phyloP scores from a whole-genome alignment of 2,329 filamentous ascomycete genomes.

The Aureobasidium sp. region DNA sequence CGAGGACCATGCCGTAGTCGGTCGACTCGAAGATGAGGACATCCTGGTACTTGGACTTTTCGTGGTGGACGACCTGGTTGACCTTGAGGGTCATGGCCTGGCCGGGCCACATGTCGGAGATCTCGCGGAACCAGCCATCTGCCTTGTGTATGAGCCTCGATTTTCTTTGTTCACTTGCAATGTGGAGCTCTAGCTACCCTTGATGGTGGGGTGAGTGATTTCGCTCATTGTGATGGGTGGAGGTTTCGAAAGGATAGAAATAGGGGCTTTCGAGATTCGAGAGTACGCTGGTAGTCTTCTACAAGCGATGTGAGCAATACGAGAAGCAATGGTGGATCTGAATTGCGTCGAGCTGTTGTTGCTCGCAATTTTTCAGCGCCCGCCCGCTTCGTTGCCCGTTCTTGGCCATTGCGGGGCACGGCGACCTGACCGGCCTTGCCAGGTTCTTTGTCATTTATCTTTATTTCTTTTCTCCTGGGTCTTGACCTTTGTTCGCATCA shows the following conservation, averaged over 20 bases:
- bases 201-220: constrained; percentile 68
- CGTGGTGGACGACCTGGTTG: constrained; percentile 96
- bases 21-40: constrained; percentile 98
- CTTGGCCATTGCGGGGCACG: constrained; percentile 6
- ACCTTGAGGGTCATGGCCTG: constrained; percentile 98
- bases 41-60: constrained; percentile 99
- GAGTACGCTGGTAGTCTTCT: constrained; percentile 1
- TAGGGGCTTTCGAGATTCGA: not conserved
- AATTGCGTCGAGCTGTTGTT: not conserved
- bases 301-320: not conserved
- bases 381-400: not conserved
- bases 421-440: not conserved
- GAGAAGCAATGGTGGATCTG: constrained; percentile 8
- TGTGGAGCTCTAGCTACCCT: constrained; percentile 44
- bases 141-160: constrained; percentile 15
- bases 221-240: constrained; percentile 48
- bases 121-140: constrained; percentile 99
- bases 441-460: not conserved
- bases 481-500: not conserved
- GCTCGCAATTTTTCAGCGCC: not conserved
- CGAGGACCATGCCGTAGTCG: constrained; percentile 90
- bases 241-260: not conserved
- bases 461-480: not conserved
- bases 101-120: constrained; percentile 97
- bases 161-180: constrained; percentile 14